Evolutionary conservation across 31 red algal species (phyloP), one percentile per base, ranked within the genome.

Genomic region (Endocladia muricata): DNA sequence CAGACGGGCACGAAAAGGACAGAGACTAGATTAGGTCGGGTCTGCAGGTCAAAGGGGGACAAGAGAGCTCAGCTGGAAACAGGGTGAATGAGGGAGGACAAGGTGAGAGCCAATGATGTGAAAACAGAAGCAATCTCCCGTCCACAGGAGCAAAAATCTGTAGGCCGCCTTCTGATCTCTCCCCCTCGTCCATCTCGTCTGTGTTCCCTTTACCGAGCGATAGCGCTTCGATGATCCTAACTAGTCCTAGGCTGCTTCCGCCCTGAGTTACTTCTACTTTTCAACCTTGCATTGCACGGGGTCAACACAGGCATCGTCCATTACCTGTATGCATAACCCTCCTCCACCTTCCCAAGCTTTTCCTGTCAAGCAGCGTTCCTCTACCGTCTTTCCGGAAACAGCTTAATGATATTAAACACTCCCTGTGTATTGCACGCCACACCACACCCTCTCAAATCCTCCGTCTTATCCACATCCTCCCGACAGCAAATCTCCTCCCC

Each of bases 401-500:
- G 55, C 4, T 68, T 74, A 11, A 84, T 17, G 26, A 84, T 84
- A 34, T 84, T 84, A 31, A 74, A 84, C 55, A 84, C 37, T 26
- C 80, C 80, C 19, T 36, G 28, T 22, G 58, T 13, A 74, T 84
- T 58, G 37, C 80, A 84, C 9, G 68, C 19, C 17, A 74, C 8
- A 1, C 68, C 80, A 35, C 80, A 84, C 30, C 63, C 41, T 1
- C 13, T 29, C 25, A 84, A 69, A 19, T 84, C 66, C 39, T 61
- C 67, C 26, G 80, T 73, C 2, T 42, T 43, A 6, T 74, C 68
- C 28, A 84, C 48, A 33, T 65, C 57, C 3, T 21, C 40, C 36
- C 58, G 51, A 57, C 80, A 84, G 40, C 80, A 84, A 37, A 84
- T 28, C 21, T 68, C 35, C 30, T 84, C 80, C 41, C 74, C 66